Conservation (phyloP, 805 yeast species). For the Candida sphagnicola region DNA sequence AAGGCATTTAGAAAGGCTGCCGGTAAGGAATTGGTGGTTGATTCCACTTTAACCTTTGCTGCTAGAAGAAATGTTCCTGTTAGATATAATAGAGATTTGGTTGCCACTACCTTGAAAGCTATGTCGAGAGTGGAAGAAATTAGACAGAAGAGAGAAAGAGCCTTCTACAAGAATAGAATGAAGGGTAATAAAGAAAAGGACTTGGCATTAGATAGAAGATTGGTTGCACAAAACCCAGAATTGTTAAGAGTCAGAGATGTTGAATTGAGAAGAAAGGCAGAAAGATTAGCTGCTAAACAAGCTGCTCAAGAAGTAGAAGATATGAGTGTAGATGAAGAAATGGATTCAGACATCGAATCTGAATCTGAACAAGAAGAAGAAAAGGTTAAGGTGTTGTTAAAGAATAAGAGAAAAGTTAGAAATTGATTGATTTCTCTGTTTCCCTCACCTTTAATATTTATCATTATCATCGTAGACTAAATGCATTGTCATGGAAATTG, state of each 20-base stretch:
- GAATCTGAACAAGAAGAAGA: slow-evolving; percentile 45
- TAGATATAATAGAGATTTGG: slow-evolving; percentile 94
- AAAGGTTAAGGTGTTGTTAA: slow-evolving; percentile 57
- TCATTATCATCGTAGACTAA: no score
- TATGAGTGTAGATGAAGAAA: slow-evolving; percentile 40
- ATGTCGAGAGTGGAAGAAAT: slow-evolving; percentile 96
- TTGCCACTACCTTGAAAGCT: slow-evolving; percentile 88
- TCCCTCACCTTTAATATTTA: no score
- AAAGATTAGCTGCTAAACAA: slow-evolving; percentile 62
- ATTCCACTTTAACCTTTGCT: slow-evolving; percentile 92
- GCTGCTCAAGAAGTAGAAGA: slow-evolving; percentile 43
- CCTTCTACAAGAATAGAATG: slow-evolving; percentile 99
- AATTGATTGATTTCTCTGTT: slow-evolving; percentile 1
- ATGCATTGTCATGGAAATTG: no score
- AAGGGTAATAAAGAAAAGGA: slow-evolving; percentile 90
- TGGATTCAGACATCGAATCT: slow-evolving; percentile 40
- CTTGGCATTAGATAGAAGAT: slow-evolving; percentile 78
- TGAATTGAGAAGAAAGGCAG: slow-evolving; percentile 73
- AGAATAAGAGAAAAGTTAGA: slow-evolving; percentile 50
- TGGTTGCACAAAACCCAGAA: slow-evolving; percentile 86
- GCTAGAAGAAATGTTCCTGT: slow-evolving; percentile 98
- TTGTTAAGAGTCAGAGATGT: slow-evolving; percentile 90
- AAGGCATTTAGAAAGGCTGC: slow-evolving; percentile 99
- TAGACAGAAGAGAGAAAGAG: slow-evolving; percentile 93
- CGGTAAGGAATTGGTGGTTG: slow-evolving; percentile 97